Conservation (phyloP, 805 yeast genomes). For the Komagataella pastoris region DNA sequence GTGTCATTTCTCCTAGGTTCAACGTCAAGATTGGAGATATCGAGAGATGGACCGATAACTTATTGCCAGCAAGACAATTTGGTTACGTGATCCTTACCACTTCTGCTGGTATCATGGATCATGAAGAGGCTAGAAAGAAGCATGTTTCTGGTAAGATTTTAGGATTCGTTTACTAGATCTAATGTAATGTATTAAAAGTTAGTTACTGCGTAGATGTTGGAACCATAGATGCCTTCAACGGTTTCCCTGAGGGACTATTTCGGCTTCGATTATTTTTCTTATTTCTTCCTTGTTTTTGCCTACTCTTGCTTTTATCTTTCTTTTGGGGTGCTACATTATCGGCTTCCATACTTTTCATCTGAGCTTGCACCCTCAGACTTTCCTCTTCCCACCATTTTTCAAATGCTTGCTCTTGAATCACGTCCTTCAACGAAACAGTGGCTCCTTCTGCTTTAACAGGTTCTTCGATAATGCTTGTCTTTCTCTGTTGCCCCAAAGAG, state of each 20-base stretch:
- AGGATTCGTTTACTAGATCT: conserved; percentile 87
- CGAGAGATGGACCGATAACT: conserved; percentile 97
- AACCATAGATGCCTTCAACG: not conserved
- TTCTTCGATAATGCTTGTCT: conserved; percentile 14
- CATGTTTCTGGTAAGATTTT: conserved; percentile 98
- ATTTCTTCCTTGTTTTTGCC: not conserved
- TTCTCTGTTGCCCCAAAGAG: not conserved
- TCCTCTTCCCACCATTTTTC: conserved; percentile 85
- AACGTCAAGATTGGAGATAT: conserved; percentile 91
- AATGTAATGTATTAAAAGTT: not conserved
- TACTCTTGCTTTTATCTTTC: not conserved
- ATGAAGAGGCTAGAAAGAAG: conserved; percentile 99
- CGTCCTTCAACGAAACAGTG: conserved; percentile 44
- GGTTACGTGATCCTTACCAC: conserved; percentile 97
- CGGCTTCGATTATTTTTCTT: not conserved
- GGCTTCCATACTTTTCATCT: conserved; percentile 9
- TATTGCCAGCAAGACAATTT: conserved; percentile 97
- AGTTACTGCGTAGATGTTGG: not conserved
- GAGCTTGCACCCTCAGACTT: conserved; percentile 45
- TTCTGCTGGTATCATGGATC: conserved; percentile 99
- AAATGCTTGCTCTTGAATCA: conserved; percentile 73
- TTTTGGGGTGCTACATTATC: not conserved
- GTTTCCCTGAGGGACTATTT: not conserved
- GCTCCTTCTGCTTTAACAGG: conserved; percentile 16
- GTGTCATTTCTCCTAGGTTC: conserved; percentile 98